Conservation (phyloP, 2,329 filamentous ascomycete genomes). For the Colletotrichum trifolii region DNA sequence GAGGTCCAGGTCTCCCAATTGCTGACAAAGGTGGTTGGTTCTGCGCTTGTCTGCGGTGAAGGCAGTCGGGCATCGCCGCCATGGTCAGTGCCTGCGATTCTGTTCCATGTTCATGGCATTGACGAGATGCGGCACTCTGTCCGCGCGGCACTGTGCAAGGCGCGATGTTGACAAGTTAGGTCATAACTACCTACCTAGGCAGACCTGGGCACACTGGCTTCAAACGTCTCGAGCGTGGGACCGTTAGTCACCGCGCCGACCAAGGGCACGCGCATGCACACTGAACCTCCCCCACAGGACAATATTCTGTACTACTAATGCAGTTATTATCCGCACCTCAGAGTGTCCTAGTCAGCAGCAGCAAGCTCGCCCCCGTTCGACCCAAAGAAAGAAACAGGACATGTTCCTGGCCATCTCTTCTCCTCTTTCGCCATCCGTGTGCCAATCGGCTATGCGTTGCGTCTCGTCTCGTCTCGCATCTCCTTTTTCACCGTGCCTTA, state of each 20-base stretch:
- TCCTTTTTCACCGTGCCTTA: neutral
- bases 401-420: conserved; percentile 19
- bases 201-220: no score
- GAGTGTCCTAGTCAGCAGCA: conserved; percentile 5
- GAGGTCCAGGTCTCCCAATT: neutral
- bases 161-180: no score
- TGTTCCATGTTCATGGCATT: conserved; percentile 13
- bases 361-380: conserved; percentile 10
- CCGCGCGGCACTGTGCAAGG: neutral
- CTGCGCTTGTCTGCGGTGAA: no score
- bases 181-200: no score
- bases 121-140: conserved; percentile 7
- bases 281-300: no score
- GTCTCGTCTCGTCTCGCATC: conserved; percentile 13
- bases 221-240: neutral
- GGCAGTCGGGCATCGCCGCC: conserved; percentile 6
- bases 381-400: conserved; percentile 29
- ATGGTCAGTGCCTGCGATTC: conserved; percentile 10
- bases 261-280: no score
- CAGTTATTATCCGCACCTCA: neutral
- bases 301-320: no score
- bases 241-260: neutral
- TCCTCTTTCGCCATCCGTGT: conserved; percentile 24
- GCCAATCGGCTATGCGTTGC: neutral
- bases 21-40: no score